A percentile compares a stretch with the other conserved stretches of the same genome.
These are phyloP conservation scores for Neurospora sp. DNA, from an alignment of 495 filamentous ascomycete genomes.

Conservation along the genomic window DNA sequence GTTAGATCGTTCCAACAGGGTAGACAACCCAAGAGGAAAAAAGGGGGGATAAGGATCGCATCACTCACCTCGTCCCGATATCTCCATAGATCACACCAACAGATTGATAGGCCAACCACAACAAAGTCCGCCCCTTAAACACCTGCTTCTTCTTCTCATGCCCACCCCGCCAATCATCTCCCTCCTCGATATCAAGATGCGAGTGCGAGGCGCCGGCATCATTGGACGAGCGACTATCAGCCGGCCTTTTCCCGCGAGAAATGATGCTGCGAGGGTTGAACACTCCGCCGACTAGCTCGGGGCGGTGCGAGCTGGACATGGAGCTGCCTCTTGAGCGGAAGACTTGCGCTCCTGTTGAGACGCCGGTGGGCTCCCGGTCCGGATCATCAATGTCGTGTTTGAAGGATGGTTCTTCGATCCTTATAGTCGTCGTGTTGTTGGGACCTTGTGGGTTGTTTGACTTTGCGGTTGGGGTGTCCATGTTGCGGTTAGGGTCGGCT, in stretches of 20 bases:
- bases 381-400: neutral
- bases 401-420: neutral
- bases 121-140: slow-evolving; percentile 30
- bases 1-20: neutral
- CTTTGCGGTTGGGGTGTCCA: neutral
- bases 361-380: neutral
- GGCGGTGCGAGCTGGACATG: neutral
- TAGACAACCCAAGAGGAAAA: neutral
- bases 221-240: slow-evolving; percentile 12
- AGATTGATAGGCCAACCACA: slow-evolving; percentile 57
- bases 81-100: slow-evolving; percentile 69
- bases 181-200: slow-evolving; percentile 25
- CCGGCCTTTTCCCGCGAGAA: slow-evolving; percentile 13
- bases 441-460: neutral
- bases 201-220: slow-evolving; percentile 10
- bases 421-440: neutral
- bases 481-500: neutral
- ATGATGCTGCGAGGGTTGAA: slow-evolving; percentile 30
- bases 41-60: neutral
- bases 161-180: slow-evolving; percentile 26
- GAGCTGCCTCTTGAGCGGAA: neutral
- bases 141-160: slow-evolving; percentile 33
- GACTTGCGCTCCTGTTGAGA: neutral
- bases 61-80: slow-evolving; percentile 50
- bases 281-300: slow-evolving; percentile 22